Conservation (phyloP, 2,329 filamentous ascomycete species). For the Acephala macrosclerotiorum region DNA sequence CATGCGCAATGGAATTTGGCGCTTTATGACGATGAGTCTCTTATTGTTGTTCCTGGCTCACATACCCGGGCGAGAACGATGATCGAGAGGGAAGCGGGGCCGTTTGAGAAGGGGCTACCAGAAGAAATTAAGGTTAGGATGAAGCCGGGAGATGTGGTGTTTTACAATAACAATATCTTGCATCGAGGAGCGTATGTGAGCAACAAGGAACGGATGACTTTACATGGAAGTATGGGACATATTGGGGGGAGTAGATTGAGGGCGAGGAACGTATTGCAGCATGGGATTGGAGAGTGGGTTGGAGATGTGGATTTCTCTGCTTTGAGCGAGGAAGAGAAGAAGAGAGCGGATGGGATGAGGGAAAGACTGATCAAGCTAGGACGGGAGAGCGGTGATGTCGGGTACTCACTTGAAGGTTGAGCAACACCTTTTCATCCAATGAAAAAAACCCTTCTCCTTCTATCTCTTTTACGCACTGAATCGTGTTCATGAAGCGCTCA, state of each 20-base stretch:
- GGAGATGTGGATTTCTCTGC: slow-evolving; percentile 61
- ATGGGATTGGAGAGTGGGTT: slow-evolving; percentile 75
- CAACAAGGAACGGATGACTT: slow-evolving; percentile 68
- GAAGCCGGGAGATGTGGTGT: slow-evolving; percentile 79
- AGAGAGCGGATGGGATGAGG: slow-evolving; percentile 69
- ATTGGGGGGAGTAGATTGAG: slow-evolving; percentile 59
- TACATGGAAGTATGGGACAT: slow-evolving; percentile 77
- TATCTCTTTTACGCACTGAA: too few species aligned
- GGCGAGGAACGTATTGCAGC: slow-evolving; percentile 78
- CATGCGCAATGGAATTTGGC: slow-evolving; percentile 92
- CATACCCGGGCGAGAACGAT: slow-evolving; percentile 76
- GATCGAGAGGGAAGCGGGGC: slow-evolving; percentile 70
- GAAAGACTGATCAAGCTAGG: slow-evolving; percentile 68
- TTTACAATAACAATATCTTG: slow-evolving; percentile 91
- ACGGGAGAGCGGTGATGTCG: slow-evolving; percentile 64
- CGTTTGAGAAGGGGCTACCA: slow-evolving; percentile 67
- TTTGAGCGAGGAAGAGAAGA: slow-evolving; percentile 48
- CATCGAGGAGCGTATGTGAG: slow-evolving; percentile 73
- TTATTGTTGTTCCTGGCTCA: slow-evolving; percentile 80
- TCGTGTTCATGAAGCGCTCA: too few species aligned
- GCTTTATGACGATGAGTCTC: slow-evolving; percentile 74
- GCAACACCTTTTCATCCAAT: background rate
- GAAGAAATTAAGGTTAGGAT: slow-evolving; percentile 72
- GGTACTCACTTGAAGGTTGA: slow-evolving; percentile 66
- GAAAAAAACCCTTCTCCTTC: too few species aligned